Base-by-base conservation (phyloP, 306 rosid species). In the Rubus idaeus region DNA sequence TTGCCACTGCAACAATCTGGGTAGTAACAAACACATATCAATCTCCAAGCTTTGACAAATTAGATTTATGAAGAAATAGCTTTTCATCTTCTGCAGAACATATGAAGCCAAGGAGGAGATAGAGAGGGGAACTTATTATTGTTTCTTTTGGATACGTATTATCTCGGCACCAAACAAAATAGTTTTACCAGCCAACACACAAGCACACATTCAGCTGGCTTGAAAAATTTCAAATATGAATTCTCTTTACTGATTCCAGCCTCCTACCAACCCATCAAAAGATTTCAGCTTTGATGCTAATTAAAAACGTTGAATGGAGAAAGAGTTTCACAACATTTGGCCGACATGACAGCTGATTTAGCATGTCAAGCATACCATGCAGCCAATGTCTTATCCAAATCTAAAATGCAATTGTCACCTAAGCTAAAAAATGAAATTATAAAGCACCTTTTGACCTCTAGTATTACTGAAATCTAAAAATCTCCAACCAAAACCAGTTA, bases 1-100 rank as follows among this genome's bases (percentile, higher is more conserved):
- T 94, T 46, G 98, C 98, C 86, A 91, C 86, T 57, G 98, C 98
- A 77, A 94, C 96, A 83, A 91, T 87, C 98, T 91, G 88, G 20
- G 30, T 37, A 61, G 40, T 2, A 71, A 56, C 35, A 72, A 57
- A 44, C 66, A 63, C 40, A 4, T 58, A 41, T 65, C 21, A 68
- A 64, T 41, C 26, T 69, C 65, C 39, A 40, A 67, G 56, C 57
- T 39, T 6, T 21, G 12, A 72, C 12, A 55, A 39, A 39, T 12
- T 14, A n/a, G 26, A 72, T 55, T 40, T 3, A 39, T 1, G 45
- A 45, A 23, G 30, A 8, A 16, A 8, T 14, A 26, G 39, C 39
- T 12, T 40, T 55, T 57, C 14, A 10, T 53, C 18, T 70, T 70
- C 13, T 70, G 21, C 21, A 39, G 42, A 52, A 52, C 16, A 20